Evolutionary conservation across 2,329 filamentous ascomycete species (phyloP).

Genomic region (Cadophora sp.): DNA sequence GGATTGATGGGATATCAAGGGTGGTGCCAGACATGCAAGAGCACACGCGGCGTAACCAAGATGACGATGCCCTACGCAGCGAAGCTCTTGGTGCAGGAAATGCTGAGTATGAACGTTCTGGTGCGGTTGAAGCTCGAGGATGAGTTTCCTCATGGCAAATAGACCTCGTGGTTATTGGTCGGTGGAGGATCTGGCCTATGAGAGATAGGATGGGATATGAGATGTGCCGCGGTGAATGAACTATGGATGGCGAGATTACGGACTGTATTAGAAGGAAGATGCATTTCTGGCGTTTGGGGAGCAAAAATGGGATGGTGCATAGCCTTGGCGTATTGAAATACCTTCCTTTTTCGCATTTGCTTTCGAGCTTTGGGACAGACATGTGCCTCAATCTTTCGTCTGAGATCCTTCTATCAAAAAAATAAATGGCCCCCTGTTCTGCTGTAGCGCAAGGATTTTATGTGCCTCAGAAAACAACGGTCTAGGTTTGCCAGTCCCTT

Average conservation of each 20-base stretch:
- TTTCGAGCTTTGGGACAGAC: not conserved
- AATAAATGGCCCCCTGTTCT: too few species aligned
- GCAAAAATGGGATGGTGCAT: conserved; percentile 1
- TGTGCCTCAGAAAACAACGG: too few species aligned
- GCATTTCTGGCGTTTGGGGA: conserved; percentile 9
- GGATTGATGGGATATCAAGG: conserved; percentile 95
- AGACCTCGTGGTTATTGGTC: conserved; percentile 6
- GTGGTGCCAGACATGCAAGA: conserved; percentile 93
- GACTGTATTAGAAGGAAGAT: conserved; percentile 12
- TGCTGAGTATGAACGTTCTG: conserved; percentile 99
- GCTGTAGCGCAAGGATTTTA: too few species aligned
- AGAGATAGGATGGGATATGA: not conserved
- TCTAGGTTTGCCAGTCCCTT: too few species aligned
- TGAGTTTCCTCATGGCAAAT: conserved; percentile 72
- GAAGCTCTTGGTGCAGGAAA: conserved; percentile 92
- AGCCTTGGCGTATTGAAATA: conserved; percentile 8
- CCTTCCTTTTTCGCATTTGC: not conserved
- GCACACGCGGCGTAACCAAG: conserved; percentile 80
- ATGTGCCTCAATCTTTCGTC: not conserved
- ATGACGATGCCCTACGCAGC: conserved; percentile 99
- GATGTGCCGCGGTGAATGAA: not conserved
- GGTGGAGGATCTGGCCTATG: not conserved
- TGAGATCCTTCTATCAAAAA: too few species aligned
- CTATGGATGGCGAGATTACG: not conserved
- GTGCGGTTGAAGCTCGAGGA: conserved; percentile 90